Evolutionary conservation across 1,139 yeast species (phyloP), one percentile per base, ranked within the genome.

Genomic region (Entelexis paramagnoliae): DNA sequence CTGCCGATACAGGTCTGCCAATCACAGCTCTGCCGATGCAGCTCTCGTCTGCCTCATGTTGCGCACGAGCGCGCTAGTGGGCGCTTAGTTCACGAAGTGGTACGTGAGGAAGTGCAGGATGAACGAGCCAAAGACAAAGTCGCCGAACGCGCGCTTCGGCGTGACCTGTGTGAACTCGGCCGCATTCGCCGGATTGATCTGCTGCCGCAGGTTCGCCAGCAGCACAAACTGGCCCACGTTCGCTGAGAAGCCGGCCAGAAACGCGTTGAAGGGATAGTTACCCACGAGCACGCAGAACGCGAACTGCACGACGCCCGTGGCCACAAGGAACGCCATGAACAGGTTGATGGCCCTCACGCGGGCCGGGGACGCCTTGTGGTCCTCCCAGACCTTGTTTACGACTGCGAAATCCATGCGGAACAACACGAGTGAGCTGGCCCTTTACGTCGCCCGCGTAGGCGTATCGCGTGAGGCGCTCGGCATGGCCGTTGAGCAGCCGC

Each of bases 141-240:
- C 98, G 17, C 89, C 95, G 68, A 93, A 78, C 5, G 63, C 64
- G 56, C 69, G 68, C 66, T 81, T 91, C 19, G 89, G 91, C 17
- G 81, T 70, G 44, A 86, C 78, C 4, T 71, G 68, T 9, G 69
- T 66, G 66, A 82, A 81, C 48, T 73, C 69, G 16, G 63, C 60
- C 35, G 62, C 60, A 57, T 73, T 75, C 26, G 64, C 66, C 10
- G 68, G 64, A 40, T 73, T 70, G 36, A 75, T 72, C 66, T 89
- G 96, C 63, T 89, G 75, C 62, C 98, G 75, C 63, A 91, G 74
- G 57, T 61, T 58, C 22, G 71, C 73, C 16, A 94, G 78, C 58
- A 91, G 76, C 35, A 91, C 97, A 66, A 93, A 91, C 68, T 93
- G 98, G 16, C 95, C 97, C 53, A 91, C 96, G 55, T 97, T 86